phyloP scores from a whole-genome alignment of 2,329 filamentous ascomycete species.

The Exutisphaerella laricina region DNA sequence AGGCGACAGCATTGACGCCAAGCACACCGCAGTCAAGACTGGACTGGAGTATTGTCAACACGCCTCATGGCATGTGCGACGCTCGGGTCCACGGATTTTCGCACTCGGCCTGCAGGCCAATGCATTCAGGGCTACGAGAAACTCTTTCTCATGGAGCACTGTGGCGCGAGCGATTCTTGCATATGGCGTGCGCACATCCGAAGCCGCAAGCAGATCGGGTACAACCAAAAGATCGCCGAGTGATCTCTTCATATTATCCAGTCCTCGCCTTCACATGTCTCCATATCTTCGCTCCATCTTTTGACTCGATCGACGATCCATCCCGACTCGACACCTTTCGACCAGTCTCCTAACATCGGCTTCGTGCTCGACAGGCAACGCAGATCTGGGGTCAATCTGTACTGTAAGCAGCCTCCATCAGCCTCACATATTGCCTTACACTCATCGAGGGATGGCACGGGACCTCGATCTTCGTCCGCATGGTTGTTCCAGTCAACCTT shows the following conservation, averaged over 20 bases:
- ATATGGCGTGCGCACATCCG: too few species aligned
- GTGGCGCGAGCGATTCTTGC: too few species aligned
- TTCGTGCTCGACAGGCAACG: conserved; percentile 14
- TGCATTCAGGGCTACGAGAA: too few species aligned
- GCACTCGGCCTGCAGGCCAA: too few species aligned
- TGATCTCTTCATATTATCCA: conserved; percentile 9
- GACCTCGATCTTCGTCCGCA: conserved; percentile 16
- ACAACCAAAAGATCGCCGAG: too few species aligned
- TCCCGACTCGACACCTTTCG: conserved; percentile 19
- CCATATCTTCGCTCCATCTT: conserved; percentile 8
- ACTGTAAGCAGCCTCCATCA: conserved; percentile 21
- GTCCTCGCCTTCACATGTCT: background rate
- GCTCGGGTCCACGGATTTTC: too few species aligned
- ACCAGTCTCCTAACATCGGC: conserved; percentile 18
- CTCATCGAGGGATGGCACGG: conserved; percentile 13
- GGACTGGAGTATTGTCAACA: too few species aligned
- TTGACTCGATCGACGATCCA: conserved; percentile 22
- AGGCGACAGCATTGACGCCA: too few species aligned
- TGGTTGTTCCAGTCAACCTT: conserved; percentile 25
- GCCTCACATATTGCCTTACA: conserved; percentile 20
- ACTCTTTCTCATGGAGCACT: too few species aligned
- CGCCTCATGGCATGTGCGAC: too few species aligned
- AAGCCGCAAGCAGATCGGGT: too few species aligned
- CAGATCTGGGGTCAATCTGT: conserved; percentile 11
- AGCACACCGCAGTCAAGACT: too few species aligned